Conservation (phyloP, 768 basidiomycete species). For the Lactarius hatsudake region DNA sequence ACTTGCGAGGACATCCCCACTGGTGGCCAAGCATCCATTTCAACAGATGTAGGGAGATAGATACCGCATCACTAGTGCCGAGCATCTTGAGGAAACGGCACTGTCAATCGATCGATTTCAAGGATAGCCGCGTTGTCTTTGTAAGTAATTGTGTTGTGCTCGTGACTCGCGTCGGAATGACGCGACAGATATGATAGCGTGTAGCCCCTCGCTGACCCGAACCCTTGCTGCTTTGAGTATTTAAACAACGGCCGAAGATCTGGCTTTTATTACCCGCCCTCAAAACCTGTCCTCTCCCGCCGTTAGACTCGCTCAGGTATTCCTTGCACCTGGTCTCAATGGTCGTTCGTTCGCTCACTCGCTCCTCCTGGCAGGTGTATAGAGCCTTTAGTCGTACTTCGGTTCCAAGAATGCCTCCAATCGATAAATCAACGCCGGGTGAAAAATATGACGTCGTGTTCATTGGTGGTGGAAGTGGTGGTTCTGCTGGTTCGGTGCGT, state of each 20-base stretch:
- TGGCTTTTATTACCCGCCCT: conserved; percentile 15
- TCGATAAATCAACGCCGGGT: conserved; percentile 53
- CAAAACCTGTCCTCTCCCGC: conserved; percentile 11
- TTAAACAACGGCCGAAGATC: conserved; percentile 4
- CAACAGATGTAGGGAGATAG: not conserved
- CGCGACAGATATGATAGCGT: not conserved
- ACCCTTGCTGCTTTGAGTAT: not conserved
- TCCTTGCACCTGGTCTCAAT: not conserved
- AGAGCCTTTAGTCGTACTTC: conserved; percentile 43
- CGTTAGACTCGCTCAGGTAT: conserved; percentile 20
- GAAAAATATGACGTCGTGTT: conserved; percentile 82
- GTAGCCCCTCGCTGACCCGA: not conserved
- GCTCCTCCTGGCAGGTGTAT: conserved; percentile 39
- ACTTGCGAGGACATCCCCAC: not conserved
- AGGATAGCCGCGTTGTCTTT: not conserved
- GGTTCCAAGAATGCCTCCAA: conserved; percentile 63
- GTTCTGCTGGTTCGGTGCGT: conserved; percentile 80
- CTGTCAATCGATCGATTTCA: not conserved
- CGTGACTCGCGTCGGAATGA: not conserved
- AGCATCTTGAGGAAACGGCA: too few species aligned
- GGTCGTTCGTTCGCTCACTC: not conserved
- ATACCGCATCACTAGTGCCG: too few species aligned
- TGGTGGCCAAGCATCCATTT: not conserved
- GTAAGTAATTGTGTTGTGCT: not conserved
- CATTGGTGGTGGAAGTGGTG: conserved; percentile 93